These are phyloP conservation scores for Tuctoria greenei DNA, from an alignment of 176 grass and related monocot genomes.

Conservation along the genomic window DNA sequence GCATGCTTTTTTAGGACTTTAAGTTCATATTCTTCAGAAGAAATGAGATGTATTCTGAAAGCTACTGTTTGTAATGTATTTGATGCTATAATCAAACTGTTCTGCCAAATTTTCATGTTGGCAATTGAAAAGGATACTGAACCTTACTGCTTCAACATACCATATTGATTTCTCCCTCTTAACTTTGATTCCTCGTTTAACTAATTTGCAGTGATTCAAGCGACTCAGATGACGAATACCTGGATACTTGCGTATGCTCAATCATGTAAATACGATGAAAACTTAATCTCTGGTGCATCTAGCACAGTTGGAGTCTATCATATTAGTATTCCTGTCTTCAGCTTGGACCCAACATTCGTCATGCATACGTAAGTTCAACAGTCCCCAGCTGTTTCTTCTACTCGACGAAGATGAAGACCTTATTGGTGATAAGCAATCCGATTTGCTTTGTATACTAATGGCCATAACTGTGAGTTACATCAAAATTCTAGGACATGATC, in stretches of 20 bases:
- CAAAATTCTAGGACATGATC: conserved; percentile 24
- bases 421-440: neutral
- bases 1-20: neutral
- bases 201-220: conserved; percentile 58
- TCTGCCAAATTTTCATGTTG: neutral
- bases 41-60: neutral
- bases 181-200: neutral
- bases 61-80: neutral
- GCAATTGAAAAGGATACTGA: conserved; percentile 1
- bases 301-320: conserved; percentile 25
- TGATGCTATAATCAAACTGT: neutral
- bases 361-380: conserved; percentile 34
- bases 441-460: conserved; percentile 11
- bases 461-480: conserved; percentile 4
- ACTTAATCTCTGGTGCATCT: conserved; percentile 23
- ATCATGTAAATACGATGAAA: conserved; percentile 58
- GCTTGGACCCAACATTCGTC: conserved; percentile 30
- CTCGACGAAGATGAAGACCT: conserved; percentile 9
- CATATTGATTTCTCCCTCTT: conserved; percentile 3
- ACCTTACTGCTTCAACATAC: neutral
- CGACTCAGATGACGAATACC: conserved; percentile 75
- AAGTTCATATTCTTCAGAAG: neutral
- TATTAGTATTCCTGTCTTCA: conserved; percentile 23
- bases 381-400: neutral
- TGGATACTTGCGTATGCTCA: conserved; percentile 78